Conservation (phyloP, 2,329 filamentous ascomycete genomes). For the Aspergillus novoparasiticus region DNA sequence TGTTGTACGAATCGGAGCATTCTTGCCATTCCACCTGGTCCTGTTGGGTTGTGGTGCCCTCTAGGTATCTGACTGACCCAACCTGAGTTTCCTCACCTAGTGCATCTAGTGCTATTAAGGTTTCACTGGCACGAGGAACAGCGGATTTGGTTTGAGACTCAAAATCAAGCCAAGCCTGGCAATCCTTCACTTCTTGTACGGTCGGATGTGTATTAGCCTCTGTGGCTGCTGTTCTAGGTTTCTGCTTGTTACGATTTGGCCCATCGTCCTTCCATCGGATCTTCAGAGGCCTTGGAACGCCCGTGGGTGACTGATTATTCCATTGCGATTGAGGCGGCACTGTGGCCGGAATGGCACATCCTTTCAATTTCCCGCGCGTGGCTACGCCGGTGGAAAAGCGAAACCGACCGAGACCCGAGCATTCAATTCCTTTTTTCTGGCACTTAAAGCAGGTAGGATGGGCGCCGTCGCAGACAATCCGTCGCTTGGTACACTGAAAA, state of each 20-base stretch:
- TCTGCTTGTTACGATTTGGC: neutral
- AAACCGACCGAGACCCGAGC: conserved; percentile 33
- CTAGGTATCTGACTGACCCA: neutral
- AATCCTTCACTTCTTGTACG: neutral
- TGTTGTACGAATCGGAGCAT: neutral
- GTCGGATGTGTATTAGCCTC: neutral
- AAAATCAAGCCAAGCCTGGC: neutral
- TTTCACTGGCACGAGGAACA: neutral
- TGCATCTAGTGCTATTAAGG: neutral
- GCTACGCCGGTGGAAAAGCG: conserved; percentile 30
- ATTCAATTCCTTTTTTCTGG: conserved; percentile 31
- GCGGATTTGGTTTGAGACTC: neutral
- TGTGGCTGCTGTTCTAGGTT: neutral
- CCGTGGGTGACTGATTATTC: neutral
- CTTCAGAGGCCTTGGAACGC: neutral
- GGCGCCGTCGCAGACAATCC: conserved; percentile 39
- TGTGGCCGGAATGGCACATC: conserved; percentile 16
- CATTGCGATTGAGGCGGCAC: neutral
- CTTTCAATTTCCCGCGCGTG: conserved; percentile 21
- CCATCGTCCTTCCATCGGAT: conserved; percentile 18
- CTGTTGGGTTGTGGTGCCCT: neutral
- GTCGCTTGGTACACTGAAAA: conserved; percentile 39
- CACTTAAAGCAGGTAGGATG: conserved; percentile 38
- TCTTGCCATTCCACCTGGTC: neutral
- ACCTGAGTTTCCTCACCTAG: accelerated